Evolutionary conservation across 139 green algal species (phyloP), one percentile per base, ranked within the genome.

Genomic region (Asterochloris sp.): DNA sequence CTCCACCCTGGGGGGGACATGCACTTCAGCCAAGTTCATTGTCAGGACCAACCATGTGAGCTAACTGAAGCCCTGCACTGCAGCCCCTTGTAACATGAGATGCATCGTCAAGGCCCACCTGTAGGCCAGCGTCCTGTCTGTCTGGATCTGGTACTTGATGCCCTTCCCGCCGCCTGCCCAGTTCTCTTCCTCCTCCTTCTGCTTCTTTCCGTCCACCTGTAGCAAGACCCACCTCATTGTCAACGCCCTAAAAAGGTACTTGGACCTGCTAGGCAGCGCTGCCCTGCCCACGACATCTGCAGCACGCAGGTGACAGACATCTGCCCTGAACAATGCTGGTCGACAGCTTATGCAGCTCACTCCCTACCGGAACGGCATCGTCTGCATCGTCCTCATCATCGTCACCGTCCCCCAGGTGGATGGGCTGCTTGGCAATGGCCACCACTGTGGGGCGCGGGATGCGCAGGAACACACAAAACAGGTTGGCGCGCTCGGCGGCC

Each of bases 151-250:
- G n/a, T 80, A 80, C 60, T 80, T 61, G 60, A 80, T 80, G 54
- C 76, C 76, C 61, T 80, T 80, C 21, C 60, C 38, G 4, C 38
- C 68, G 24, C 60, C n/a, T 69, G 76, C 54, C 76, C 76, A 80
- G 21, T 80, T 80, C 23, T 80, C 76, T 69, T 80, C 76, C 21
- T 80, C 76, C 23, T 80, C 54, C 16, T 80, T 80, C 60, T 80
- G 76, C 12, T 80, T 54, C 38, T 54, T 54, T 54, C 38, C 38
- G 38, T 54, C 38, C 38, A 6, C 38, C 38, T 54, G 38, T 54
- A 54, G 38, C 38, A 54, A 54, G 38, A 54, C 38, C 38, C 38
- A 54, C 38, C 4, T 54, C 38, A 54, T 54, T 2, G 38, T 54
- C 38, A 54, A 54, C 38, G 6, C 38, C 38, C 2, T 54, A 2